Base-by-base conservation (phyloP, 768 basidiomycete species). In the Leccinum broughii region DNA sequence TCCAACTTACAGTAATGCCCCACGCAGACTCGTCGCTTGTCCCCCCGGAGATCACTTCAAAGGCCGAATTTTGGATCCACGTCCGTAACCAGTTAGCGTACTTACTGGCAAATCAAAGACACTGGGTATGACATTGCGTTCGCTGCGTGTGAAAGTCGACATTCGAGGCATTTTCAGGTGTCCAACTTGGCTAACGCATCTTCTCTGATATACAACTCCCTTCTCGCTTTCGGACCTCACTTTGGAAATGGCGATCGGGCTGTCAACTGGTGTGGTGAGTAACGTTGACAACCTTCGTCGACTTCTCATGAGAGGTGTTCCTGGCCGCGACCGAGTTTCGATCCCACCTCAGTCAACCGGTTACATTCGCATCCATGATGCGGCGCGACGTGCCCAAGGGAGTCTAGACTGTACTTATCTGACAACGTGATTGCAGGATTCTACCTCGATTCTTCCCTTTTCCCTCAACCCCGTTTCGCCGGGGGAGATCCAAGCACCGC, bases 251-350 rank as follows among this genome's bases (percentile, higher is more conserved):
- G 73, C 5, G 76, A 83, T 39, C 83, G 85, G 56, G 84, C 89
- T 3, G 92, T 96, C 22, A 96, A 96, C 70, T 98, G 95, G 95
- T 89, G 89, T 77, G 95, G 95, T 95, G 66, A 77, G 91, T 75
- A 30, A 7, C 37, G 22, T 26, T n/a, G 24, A 26, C 17, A n/a
- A 51, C 30, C n/a, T 58, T 22, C 55, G 30, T 56, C 39, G 28
- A 28, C 56, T 44, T 37, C n/a, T 34, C 22, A 15, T 44, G 41
- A 2, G n/a, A n/a, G 37, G 49, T 50, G 49, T 50, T 37, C 46
- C 50, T 49, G 26, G 44, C 57, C 37, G 24, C 22, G 41, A 28
- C 55, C 54, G 9, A 37, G 28, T 34, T 57, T 55, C 28, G 9
- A 44, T 56, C 10, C 48, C 46, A 34, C 51, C 50, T 41, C 26